Base-by-base conservation (phyloP, 345 rosid species). In the Aquilaria yunnanensis region DNA sequence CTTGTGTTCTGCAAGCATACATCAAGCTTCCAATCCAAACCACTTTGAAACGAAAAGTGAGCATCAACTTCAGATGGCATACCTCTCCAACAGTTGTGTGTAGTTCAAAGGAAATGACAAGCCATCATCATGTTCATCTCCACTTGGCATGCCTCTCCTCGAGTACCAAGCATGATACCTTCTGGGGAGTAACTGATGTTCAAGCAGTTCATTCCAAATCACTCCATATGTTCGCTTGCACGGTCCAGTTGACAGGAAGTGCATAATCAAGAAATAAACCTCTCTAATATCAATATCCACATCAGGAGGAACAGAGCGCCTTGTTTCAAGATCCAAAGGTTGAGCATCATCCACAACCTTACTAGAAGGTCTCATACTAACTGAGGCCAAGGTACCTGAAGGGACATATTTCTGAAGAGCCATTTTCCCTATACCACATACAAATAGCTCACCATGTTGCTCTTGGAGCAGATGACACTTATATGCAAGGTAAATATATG, bases 121-220 rank as follows among this genome's bases (percentile, higher is more conserved):
- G 69, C 94, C 94, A 75, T 84, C 90, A 77, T 91, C 96, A 68
- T 84, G 75, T 73, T 80, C 91, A 67, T 85, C 83, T 49, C 86
- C 81, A 54, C 80, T 84, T 58, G 37, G 77, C 72, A 65, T 71
- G 46, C 96, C 94, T 68, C 57, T 78, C 78, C 99, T 84, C 11
- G 99, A 87, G 81, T 89, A 91, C 96, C 93, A 85, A 64, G 96
- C 89, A 83, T 91, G 97, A 71, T 84, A 95, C 76, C 97, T 89
- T 82, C 96, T 78, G 16, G 99, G 99, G 66, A 89, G 77, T 72
- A 91, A 90, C 74, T 91, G 90, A 69, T 89, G 85, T 57, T 91
- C 96, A 63, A 87, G 80, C 67, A 95, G 87, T 75, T 95, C 99
- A 74, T 85, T 83, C 88, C 78, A 85, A 68, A 91, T 70, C 63